Percentiles rank a stretch among this genome's conserved stretches.
These are phyloP conservation scores for Cystofilobasidium ferigula DNA, from an alignment of 768 basidiomycete species.

Conservation along the genomic window DNA sequence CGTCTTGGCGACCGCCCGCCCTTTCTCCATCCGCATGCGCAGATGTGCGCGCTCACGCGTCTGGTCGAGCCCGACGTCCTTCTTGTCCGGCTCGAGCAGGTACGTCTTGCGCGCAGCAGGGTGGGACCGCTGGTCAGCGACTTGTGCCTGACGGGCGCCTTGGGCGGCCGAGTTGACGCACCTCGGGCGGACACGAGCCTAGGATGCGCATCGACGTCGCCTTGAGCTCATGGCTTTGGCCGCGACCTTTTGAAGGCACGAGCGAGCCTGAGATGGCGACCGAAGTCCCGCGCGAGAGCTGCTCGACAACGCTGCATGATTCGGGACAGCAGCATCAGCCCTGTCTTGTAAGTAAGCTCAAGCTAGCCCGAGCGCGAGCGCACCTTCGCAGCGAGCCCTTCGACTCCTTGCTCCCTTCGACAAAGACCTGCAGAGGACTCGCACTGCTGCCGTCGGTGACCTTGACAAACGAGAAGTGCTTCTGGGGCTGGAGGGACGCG, in stretches of 20 bases:
- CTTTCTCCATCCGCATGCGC: constrained; percentile 63
- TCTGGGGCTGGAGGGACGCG: constrained; percentile 72
- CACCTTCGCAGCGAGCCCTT: constrained; percentile 18
- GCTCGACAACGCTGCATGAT: constrained; percentile 24
- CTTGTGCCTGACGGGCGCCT: neutral
- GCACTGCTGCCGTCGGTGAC: constrained; percentile 68
- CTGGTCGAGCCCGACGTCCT: constrained; percentile 45
- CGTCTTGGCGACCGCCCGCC: constrained; percentile 64
- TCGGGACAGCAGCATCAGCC: constrained; percentile 31
- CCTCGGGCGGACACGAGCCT: constrained; percentile 53
- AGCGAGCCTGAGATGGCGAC: constrained; percentile 47
- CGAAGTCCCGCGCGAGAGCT: constrained; percentile 48
- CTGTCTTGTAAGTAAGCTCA: too few species aligned
- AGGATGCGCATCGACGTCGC: constrained; percentile 46
- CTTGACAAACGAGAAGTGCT: constrained; percentile 67
- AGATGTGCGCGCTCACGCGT: constrained; percentile 78
- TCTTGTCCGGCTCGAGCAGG: constrained; percentile 9
- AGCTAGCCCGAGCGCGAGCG: too few species aligned
- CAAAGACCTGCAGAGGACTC: constrained; percentile 66
- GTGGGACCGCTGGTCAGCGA: constrained; percentile 20
- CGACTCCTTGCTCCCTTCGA: constrained; percentile 41
- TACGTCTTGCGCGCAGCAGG: constrained; percentile 2
- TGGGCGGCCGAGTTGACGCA: constrained; percentile 33
- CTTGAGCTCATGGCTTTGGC: constrained; percentile 48
- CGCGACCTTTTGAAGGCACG: constrained; percentile 44